phyloP scores from a whole-genome alignment of 805 yeast species.

The Kodamaea neixiangensis region DNA sequence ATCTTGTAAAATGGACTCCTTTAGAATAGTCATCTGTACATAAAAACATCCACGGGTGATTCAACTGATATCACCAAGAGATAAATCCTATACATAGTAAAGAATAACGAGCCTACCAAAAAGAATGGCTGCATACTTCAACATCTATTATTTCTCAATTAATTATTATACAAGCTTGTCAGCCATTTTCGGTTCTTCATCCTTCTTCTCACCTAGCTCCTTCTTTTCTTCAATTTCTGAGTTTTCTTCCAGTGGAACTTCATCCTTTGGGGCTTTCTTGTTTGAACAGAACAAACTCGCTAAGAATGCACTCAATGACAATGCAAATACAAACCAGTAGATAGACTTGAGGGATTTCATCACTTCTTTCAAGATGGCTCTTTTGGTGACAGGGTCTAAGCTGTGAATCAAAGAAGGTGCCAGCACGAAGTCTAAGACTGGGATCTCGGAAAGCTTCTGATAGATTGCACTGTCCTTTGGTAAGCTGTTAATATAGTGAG shows the following conservation, averaged over 20 bases:
- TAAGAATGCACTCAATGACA: slow-evolving; percentile 10
- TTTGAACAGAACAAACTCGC: background rate
- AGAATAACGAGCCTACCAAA: background rate
- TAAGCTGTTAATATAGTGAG: slow-evolving; percentile 42
- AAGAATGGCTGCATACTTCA: background rate
- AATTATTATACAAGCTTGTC: background rate
- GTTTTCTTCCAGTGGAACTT: background rate
- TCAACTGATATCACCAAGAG: too few species aligned
- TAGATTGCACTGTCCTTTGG: slow-evolving; percentile 14
- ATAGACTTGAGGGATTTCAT: slow-evolving; percentile 33
- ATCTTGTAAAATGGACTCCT: too few species aligned
- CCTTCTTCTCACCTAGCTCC: background rate
- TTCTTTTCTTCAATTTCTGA: background rate
- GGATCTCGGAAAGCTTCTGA: slow-evolving; percentile 13
- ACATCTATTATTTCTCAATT: background rate
- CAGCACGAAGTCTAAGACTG: slow-evolving; percentile 19
- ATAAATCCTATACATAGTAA: background rate
- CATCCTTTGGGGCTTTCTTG: background rate
- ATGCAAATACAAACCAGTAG: slow-evolving; percentile 40
- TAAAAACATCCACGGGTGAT: too few species aligned
- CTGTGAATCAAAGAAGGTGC: slow-evolving; percentile 29
- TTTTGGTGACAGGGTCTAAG: slow-evolving; percentile 24
- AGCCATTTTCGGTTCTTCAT: background rate
- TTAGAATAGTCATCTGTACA: too few species aligned
- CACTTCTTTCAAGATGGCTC: slow-evolving; percentile 30